Evolutionary conservation across 2,329 filamentous ascomycete genomes (phyloP).

Genomic region (Eutypa lata): DNA sequence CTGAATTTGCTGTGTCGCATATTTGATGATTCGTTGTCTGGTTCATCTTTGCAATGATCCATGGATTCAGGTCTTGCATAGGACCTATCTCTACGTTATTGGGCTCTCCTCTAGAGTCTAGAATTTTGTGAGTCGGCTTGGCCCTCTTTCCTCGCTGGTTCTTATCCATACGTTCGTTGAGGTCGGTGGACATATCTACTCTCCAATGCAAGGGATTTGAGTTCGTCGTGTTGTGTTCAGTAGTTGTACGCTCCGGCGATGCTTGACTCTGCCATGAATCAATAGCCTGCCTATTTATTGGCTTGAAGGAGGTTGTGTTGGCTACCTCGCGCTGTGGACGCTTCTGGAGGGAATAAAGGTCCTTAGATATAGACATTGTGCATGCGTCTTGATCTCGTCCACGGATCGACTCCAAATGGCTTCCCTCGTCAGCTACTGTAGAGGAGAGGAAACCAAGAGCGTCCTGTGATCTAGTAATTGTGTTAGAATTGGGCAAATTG

Average conservation of each 20-base stretch:
- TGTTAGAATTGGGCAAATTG: background rate
- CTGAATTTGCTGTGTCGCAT: background rate
- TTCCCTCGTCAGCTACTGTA: background rate
- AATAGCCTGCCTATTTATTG: conserved; percentile 1
- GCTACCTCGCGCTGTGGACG: background rate
- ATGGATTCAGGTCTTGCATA: conserved; percentile 31
- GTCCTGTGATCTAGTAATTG: background rate
- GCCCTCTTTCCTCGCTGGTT: background rate
- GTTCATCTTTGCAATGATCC: conserved; percentile 37
- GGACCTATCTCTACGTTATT: conserved; percentile 2
- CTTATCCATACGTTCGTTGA: conserved; percentile 8
- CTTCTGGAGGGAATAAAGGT: background rate
- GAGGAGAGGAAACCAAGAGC: background rate
- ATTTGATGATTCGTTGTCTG: conserved; percentile 8
- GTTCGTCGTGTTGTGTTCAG: background rate
- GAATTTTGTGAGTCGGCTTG: background rate
- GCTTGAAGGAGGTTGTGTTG: background rate
- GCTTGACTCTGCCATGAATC: background rate
- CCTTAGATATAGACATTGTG: background rate
- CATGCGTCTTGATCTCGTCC: background rate
- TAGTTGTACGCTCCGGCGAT: conserved; percentile 1
- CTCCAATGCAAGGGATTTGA: conserved; percentile 3
- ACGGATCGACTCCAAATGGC: background rate
- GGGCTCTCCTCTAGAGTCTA: background rate
- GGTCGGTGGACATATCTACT: conserved; percentile 20